Percentiles rank a stretch among this genome's conserved stretches.
These are phyloP conservation scores for Royoungia palumana DNA, from an alignment of 768 basidiomycete genomes.

Conservation along the genomic window DNA sequence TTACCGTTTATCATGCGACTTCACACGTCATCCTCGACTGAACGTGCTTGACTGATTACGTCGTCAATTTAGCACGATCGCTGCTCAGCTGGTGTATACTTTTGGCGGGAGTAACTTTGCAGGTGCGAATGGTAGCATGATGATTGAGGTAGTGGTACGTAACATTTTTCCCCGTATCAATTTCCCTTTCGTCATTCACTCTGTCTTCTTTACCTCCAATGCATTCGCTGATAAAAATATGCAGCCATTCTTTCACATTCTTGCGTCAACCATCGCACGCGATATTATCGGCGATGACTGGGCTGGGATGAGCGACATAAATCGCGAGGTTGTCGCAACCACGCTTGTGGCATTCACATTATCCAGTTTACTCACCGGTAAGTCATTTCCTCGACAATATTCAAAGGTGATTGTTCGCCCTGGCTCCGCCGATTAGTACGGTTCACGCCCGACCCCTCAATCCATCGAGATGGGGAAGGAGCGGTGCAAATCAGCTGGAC, in stretches of 20 bases:
- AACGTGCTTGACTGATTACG: neutral
- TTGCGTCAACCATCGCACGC: conserved; percentile 71
- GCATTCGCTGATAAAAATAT: neutral
- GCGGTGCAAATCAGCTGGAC: neutral
- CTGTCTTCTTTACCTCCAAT: neutral
- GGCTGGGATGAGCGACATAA: conserved; percentile 50
- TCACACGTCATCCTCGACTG: neutral
- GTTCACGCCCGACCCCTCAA: neutral
- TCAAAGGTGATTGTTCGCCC: neutral
- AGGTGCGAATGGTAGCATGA: conserved; percentile 92
- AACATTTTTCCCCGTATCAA: neutral
- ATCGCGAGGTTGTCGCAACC: conserved; percentile 78
- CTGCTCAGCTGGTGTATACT: conserved; percentile 83
- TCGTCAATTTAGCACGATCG: conserved; percentile 48
- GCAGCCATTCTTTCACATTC: conserved; percentile 93
- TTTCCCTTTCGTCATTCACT: neutral
- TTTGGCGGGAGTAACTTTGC: conserved; percentile 86
- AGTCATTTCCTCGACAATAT: conserved; percentile 14
- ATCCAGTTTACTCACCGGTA: conserved; percentile 84
- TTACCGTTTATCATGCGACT: neutral
- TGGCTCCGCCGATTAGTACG: neutral
- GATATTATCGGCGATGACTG: conserved; percentile 43
- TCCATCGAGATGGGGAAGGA: too few species aligned
- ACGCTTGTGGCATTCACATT: conserved; percentile 87
- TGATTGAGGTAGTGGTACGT: conserved; percentile 95